phyloP scores from a whole-genome alignment of 2,329 filamentous ascomycete genomes.

The Rhexocercosporidium sp. region DNA sequence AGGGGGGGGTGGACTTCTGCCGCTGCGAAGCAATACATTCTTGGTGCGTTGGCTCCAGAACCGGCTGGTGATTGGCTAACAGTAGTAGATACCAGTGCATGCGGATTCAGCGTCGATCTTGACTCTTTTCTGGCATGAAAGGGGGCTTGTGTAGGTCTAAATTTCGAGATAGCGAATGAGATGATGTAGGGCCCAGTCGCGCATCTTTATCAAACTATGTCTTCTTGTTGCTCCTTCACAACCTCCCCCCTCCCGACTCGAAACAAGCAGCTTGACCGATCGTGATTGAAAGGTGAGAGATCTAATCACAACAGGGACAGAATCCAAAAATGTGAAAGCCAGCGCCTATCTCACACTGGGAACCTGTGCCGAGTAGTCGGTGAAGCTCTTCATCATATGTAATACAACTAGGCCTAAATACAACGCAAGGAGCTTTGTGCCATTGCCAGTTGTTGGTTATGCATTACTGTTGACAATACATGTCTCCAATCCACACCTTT shows the following conservation, averaged over 20 bases:
- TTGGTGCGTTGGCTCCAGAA: not conserved
- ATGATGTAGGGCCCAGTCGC: not conserved
- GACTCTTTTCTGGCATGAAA: not conserved
- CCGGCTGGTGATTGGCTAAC: not conserved
- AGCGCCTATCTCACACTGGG: not conserved
- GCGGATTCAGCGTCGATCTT: constrained; percentile 7
- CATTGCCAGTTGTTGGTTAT: too few relatives aligned
- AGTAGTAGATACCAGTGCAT: constrained; percentile 4
- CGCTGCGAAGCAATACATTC: constrained; percentile 1
- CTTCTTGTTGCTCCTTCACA: not conserved
- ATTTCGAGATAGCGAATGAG: not conserved
- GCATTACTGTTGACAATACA: not conserved
- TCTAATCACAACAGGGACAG: not conserved
- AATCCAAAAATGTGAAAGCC: not conserved
- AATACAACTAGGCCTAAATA: too few relatives aligned
- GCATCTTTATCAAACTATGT: not conserved
- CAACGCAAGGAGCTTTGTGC: not conserved
- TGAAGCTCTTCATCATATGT: not conserved
- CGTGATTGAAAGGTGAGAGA: not conserved
- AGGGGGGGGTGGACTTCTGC: constrained; percentile 10
- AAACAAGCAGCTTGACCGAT: not conserved
- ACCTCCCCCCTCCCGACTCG: not conserved
- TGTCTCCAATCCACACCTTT: not conserved
- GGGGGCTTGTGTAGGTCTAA: not conserved
- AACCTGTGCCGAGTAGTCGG: not conserved